Evolutionary conservation across 441 rosid genomes (phyloP).

Genomic region (Geranium incanum): DNA sequence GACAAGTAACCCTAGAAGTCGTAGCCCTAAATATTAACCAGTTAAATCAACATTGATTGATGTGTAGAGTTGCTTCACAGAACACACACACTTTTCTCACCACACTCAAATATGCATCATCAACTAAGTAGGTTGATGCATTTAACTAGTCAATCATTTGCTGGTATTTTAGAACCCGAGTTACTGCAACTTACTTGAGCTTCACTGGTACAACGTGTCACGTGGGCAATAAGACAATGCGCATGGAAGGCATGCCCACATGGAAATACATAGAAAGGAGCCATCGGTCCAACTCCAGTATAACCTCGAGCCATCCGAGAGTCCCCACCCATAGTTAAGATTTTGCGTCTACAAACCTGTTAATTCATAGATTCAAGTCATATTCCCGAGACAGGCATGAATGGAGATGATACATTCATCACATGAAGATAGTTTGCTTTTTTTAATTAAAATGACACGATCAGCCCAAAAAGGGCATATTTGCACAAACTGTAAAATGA

Average conservation of each 20-base stretch:
- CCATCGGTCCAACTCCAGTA: slow-evolving; percentile 72
- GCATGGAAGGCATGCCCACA: slow-evolving; percentile 93
- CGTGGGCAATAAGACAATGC: slow-evolving; percentile 81
- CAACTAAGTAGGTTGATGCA: background rate
- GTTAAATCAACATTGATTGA: too few relatives aligned
- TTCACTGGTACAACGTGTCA: slow-evolving; percentile 71
- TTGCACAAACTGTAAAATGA: background rate
- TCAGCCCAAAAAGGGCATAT: background rate
- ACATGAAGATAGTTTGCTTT: background rate
- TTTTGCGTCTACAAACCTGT: slow-evolving; percentile 80
- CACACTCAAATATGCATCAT: background rate
- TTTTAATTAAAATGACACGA: background rate
- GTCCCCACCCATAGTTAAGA: slow-evolving; percentile 56
- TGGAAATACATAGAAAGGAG: slow-evolving; percentile 93
- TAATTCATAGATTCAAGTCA: slow-evolving; percentile 21
- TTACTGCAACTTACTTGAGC: slow-evolving; percentile 47
- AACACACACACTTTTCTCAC: background rate
- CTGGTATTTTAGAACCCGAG: background rate
- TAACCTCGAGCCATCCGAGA: slow-evolving; percentile 64
- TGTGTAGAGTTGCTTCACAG: background rate
- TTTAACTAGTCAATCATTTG: too few relatives aligned
- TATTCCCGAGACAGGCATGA: slow-evolving; percentile 2
- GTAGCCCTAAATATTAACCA: too few relatives aligned
- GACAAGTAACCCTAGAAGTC: background rate
- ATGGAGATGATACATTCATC: slow-evolving; percentile 2